Conservation (phyloP, 495 filamentous ascomycete species). For the Alectoria sarmentosa region DNA sequence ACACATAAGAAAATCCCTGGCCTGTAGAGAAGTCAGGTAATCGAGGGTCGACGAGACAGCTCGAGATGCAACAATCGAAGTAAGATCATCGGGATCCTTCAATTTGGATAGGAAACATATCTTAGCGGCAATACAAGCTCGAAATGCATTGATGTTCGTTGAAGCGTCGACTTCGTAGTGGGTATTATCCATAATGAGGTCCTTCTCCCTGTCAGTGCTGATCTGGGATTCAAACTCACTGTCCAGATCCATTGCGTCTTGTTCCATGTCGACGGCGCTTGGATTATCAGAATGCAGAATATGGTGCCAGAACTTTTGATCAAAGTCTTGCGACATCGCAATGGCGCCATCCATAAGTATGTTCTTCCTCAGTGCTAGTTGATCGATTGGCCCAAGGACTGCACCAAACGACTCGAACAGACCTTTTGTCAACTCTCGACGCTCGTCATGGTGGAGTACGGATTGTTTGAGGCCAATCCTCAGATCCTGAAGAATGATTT, state of each 20-base stretch:
- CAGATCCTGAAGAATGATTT: constrained; percentile 21
- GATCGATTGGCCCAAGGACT: constrained; percentile 25
- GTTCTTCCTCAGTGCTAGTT: constrained; percentile 2
- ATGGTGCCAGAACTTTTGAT: constrained; percentile 17
- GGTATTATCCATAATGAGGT: constrained; percentile 33
- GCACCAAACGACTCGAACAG: constrained; percentile 32
- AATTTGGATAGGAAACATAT: constrained; percentile 21
- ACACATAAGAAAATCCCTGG: constrained; percentile 53
- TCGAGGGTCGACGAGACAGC: constrained; percentile 41
- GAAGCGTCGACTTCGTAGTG: constrained; percentile 42
- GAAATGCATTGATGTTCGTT: constrained; percentile 43
- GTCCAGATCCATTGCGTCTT: constrained; percentile 74
- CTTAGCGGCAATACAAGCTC: constrained; percentile 20
- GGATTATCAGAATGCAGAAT: neutral
- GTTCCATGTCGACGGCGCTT: constrained; percentile 21
- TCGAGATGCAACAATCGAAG: neutral
- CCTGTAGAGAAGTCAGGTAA: constrained; percentile 49
- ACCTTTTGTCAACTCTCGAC: constrained; percentile 28
- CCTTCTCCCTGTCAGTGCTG: constrained; percentile 37
- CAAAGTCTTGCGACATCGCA: constrained; percentile 17
- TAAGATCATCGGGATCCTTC: neutral
- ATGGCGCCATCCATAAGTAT: constrained; percentile 16
- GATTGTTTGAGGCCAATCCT: neutral
- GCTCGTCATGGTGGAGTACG: constrained; percentile 22
- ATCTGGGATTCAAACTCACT: constrained; percentile 54